Evolutionary conservation across 192 early-diverging fungal species (phyloP).

Genomic region (Phlyctochytrium planicorne): DNA sequence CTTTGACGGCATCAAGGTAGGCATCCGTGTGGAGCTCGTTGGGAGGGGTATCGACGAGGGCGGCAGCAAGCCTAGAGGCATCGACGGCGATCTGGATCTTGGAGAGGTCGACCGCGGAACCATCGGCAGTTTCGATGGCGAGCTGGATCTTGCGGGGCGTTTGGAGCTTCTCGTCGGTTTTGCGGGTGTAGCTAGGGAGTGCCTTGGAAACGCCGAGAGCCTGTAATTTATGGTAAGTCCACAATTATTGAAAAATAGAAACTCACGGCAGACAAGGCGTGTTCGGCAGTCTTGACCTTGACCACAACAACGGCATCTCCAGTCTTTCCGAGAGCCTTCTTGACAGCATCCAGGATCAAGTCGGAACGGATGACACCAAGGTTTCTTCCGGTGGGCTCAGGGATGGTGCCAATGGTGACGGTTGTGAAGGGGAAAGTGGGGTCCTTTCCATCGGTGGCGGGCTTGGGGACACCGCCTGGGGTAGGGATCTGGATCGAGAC

Average conservation of each 20-base stretch:
- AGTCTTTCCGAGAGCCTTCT: constrained; percentile 13
- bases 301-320: constrained; percentile 17
- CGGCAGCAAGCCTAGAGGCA: constrained; percentile 30
- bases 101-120: constrained; percentile 1
- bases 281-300: constrained; percentile 1
- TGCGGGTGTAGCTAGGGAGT: constrained; percentile 36
- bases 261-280: constrained; percentile 19
- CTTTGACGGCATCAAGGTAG: constrained; percentile 40
- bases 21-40: constrained; percentile 44
- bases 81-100: constrained; percentile 25
- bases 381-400: constrained; percentile 19
- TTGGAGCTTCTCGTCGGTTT: constrained; percentile 14
- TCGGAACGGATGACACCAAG: constrained; percentile 42
- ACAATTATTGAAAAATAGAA: neutral
- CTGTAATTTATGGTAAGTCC: constrained; percentile 10
- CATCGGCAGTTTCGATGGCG: constrained; percentile 16
- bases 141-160: constrained; percentile 27
- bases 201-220: constrained; percentile 32
- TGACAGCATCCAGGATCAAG: constrained; percentile 32
- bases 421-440: constrained; percentile 1
- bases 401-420: constrained; percentile 18
- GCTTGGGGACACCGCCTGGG: neutral
- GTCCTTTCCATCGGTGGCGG: neutral
- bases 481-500: neutral
- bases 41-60: constrained; percentile 49